phyloP scores from a whole-genome alignment of 441 rosid species.

The Euphorbia schlechtendalii region DNA sequence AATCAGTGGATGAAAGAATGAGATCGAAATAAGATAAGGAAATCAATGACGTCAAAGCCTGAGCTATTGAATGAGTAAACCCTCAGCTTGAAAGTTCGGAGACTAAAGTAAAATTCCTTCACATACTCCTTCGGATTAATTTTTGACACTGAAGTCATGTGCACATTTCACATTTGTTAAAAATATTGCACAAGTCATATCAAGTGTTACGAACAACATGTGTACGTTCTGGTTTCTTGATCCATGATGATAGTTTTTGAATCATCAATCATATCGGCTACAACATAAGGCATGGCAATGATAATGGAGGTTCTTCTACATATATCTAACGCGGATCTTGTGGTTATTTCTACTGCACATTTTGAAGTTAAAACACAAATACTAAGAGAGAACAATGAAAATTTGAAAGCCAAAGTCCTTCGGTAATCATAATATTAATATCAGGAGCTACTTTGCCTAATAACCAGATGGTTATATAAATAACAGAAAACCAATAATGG shows the following conservation, averaged over 20 bases:
- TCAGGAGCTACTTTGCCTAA: neutral
- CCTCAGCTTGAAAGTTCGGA: neutral
- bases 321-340: neutral
- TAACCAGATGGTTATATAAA: too few relatives aligned
- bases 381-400: neutral
- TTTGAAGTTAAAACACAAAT: too few relatives aligned
- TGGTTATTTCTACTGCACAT: neutral
- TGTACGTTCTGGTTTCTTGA: neutral
- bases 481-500: too few relatives aligned
- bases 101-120: neutral
- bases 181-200: neutral
- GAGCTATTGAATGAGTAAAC: neutral
- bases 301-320: neutral
- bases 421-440: neutral
- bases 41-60: neutral
- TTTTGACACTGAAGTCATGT: too few relatives aligned
- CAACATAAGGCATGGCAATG: neutral
- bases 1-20: slow-evolving; percentile 2
- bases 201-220: neutral
- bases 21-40: neutral
- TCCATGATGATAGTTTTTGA: neutral
- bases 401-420: neutral
- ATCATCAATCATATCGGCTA: neutral
- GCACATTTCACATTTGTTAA: neutral
- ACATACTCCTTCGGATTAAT: neutral